These are phyloP conservation scores for Lepraria neglecta DNA, from an alignment of 495 filamentous ascomycete genomes.

Conservation along the genomic window DNA sequence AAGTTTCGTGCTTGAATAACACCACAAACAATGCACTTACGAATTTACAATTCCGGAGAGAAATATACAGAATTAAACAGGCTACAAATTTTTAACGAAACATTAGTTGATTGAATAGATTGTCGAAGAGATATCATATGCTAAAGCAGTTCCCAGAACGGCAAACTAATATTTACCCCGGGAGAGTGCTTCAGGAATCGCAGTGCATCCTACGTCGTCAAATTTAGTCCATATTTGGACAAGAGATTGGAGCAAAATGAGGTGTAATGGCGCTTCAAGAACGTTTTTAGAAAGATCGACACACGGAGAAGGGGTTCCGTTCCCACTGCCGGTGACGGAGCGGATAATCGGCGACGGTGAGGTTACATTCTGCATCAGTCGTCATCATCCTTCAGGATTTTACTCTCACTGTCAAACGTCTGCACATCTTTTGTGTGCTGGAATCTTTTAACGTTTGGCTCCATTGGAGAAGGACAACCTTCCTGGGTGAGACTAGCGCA, in stretches of 20 bases:
- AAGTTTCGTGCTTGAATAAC: no score
- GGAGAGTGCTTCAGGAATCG: slow-evolving; percentile 9
- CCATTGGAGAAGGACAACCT: background rate
- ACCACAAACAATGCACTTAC: no score
- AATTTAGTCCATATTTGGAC: background rate
- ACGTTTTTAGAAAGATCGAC: background rate
- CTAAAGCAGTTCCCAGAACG: no score
- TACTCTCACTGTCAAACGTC: background rate
- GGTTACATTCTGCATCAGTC: background rate
- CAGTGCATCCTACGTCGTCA: background rate
- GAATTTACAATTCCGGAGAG: no score
- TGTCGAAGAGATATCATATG: no score
- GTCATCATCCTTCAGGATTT: background rate
- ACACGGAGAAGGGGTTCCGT: background rate
- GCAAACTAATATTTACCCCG: no score
- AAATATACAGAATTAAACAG: no score
- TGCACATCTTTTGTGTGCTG: background rate
- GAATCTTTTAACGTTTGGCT: background rate
- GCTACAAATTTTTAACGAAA: no score
- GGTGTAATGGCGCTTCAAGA: background rate
- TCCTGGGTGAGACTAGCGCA: slow-evolving; percentile 15
- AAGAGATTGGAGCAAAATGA: background rate
- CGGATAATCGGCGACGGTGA: slow-evolving; percentile 1
- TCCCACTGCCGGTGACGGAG: background rate
- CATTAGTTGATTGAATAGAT: no score